These are phyloP conservation scores for Phialophora expanda DNA, from an alignment of 2,329 filamentous ascomycete species.

Conservation along the genomic window DNA sequence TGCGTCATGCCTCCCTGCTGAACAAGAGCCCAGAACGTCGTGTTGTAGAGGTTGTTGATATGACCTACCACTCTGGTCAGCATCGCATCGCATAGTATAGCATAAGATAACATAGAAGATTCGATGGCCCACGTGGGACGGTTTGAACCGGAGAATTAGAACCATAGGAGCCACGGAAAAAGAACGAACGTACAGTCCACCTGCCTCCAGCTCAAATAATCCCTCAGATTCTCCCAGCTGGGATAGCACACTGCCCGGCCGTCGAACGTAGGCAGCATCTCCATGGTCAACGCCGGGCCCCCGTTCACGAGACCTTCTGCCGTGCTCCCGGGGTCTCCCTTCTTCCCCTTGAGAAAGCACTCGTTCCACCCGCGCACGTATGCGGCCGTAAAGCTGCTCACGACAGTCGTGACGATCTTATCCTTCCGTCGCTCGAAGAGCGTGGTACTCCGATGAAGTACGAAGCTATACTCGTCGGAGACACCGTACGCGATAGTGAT, in stretches of 20 bases:
- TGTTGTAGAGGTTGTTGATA: slow-evolving; percentile 99
- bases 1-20: slow-evolving; percentile 75
- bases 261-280: slow-evolving; percentile 83
- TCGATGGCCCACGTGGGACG: not conserved
- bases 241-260: slow-evolving; percentile 91
- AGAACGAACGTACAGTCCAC: slow-evolving; percentile 77
- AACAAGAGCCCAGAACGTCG: slow-evolving; percentile 90
- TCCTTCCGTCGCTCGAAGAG: slow-evolving; percentile 86
- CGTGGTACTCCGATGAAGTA: slow-evolving; percentile 80
- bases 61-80: slow-evolving; percentile 65
- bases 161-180: not conserved
- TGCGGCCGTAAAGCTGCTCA: slow-evolving; percentile 90
- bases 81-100: slow-evolving; percentile 21
- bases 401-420: slow-evolving; percentile 89
- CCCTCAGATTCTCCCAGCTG: slow-evolving; percentile 76
- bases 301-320: not conserved
- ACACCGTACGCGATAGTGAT: slow-evolving; percentile 88
- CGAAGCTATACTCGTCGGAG: slow-evolving; percentile 94
- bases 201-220: slow-evolving; percentile 97
- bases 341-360: slow-evolving; percentile 4
- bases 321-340: not conserved
- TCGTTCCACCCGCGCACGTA: slow-evolving; percentile 77
- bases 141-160: not conserved
- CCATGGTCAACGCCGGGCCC: slow-evolving; percentile 63
- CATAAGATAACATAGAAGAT: not conserved